phyloP scores from a whole-genome alignment of 1,139 yeast genomes.

The Neolecta irregularis region DNA sequence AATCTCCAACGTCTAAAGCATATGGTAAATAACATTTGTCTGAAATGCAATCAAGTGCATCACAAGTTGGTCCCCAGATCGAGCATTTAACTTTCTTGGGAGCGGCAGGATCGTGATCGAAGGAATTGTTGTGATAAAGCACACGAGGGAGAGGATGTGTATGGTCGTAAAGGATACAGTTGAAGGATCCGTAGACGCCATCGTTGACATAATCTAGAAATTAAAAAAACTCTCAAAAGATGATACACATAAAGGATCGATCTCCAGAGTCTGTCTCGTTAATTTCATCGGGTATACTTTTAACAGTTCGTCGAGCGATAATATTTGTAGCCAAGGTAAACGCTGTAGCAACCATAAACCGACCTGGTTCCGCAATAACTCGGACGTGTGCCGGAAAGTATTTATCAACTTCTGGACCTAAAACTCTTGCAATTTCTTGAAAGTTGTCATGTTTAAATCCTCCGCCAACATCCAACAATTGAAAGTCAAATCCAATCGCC shows the following conservation, averaged over 20 bases:
- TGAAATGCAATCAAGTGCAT: constrained; percentile 79
- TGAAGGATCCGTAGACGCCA: constrained; percentile 90
- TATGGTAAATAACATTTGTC: constrained; percentile 37
- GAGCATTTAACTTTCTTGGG: constrained; percentile 25
- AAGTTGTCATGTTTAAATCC: constrained; percentile 69
- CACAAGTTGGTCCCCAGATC: constrained; percentile 98
- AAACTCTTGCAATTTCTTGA: constrained; percentile 41
- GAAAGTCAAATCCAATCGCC: constrained; percentile 34
- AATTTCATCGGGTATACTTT: constrained; percentile 8
- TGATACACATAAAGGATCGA: constrained; percentile 30
- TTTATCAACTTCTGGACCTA: constrained; percentile 40
- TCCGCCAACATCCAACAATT: constrained; percentile 77
- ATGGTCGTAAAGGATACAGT: constrained; percentile 86
- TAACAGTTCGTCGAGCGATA: constrained; percentile 56
- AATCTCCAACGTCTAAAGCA: constrained; percentile 68
- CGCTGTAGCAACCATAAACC: constrained; percentile 74
- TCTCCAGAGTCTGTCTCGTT: constrained; percentile 18
- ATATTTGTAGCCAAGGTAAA: constrained; percentile 75
- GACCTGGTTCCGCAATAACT: constrained; percentile 87
- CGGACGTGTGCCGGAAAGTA: constrained; percentile 44
- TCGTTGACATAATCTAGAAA: constrained; percentile 86
- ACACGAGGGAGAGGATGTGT: constrained; percentile 61
- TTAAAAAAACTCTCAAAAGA: no score
- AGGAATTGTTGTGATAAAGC: constrained; percentile 37
- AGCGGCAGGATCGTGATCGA: constrained; percentile 29